Percentiles rank a stretch among this genome's conserved stretches.
Evolutionary conservation across 1,284 basidiomycete species (phyloP).

Genomic region (Vanrija pseudolonga): DNA sequence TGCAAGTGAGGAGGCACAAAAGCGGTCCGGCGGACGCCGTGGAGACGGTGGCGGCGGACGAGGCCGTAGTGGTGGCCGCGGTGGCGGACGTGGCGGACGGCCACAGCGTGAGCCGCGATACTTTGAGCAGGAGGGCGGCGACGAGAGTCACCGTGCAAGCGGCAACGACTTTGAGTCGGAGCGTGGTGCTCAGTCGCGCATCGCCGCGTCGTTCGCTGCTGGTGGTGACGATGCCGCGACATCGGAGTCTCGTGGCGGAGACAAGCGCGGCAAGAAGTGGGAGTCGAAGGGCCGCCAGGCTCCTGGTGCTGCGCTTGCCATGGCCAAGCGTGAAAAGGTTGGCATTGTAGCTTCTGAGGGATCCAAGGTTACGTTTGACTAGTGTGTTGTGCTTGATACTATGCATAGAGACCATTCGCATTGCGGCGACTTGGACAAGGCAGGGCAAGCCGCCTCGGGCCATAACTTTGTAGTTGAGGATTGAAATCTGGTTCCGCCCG

Average conservation of each 20-base stretch:
- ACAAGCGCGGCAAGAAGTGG: slow-evolving; percentile 47
- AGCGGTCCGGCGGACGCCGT: slow-evolving; percentile 26
- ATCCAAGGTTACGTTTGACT: slow-evolving; percentile 75
- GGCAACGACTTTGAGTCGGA: slow-evolving; percentile 11
- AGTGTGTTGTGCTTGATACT: slow-evolving; percentile 1
- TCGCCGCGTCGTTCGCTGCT: slow-evolving; percentile 11
- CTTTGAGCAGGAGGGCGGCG: slow-evolving; percentile 12
- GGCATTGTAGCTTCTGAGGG: slow-evolving; percentile 71
- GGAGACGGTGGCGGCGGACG: slow-evolving; percentile 7
- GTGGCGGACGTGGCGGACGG: slow-evolving; percentile 5
- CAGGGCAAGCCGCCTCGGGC: too few species aligned
- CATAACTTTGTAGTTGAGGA: too few species aligned
- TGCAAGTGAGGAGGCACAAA: slow-evolving; percentile 42
- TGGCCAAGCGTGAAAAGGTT: slow-evolving; percentile 77
- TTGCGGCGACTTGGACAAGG: too few species aligned
- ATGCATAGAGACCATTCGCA: background rate
- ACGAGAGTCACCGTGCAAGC: slow-evolving; percentile 1
- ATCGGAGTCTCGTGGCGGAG: slow-evolving; percentile 5
- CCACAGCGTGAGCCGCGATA: slow-evolving; percentile 3
- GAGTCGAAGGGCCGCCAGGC: slow-evolving; percentile 57
- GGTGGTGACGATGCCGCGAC: slow-evolving; percentile 7
- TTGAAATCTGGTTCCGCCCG: too few species aligned
- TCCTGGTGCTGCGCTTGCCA: slow-evolving; percentile 86
- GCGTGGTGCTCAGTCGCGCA: slow-evolving; percentile 9
- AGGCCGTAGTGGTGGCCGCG: slow-evolving; percentile 7